Conservation (phyloP, 2,329 filamentous ascomycete species). For the Bisporella sp. region DNA sequence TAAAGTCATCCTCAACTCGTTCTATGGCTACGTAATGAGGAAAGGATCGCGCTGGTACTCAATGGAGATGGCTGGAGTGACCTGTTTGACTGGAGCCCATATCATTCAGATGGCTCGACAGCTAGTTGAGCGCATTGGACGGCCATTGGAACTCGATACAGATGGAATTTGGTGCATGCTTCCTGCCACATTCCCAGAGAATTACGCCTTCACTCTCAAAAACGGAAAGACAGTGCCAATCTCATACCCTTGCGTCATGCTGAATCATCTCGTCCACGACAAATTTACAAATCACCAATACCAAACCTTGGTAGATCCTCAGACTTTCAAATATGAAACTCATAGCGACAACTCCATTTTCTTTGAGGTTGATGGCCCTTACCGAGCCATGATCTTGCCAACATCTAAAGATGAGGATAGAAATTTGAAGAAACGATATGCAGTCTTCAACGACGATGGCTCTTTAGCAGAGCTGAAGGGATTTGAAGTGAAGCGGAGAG, state of each 20-base stretch:
- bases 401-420: constrained; percentile 99
- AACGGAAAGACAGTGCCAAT: constrained; percentile 96
- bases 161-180: constrained; percentile 99
- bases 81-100: constrained; percentile 88
- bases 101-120: constrained; percentile 97
- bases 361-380: constrained; percentile 97
- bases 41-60: constrained; percentile 99
- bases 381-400: constrained; percentile 93
- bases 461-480: constrained; percentile 93
- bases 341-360: constrained; percentile 99
- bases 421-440: constrained; percentile 98
- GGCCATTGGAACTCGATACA: constrained; percentile 90
- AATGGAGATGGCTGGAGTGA: constrained; percentile 98
- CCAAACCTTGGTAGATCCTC: constrained; percentile 75
- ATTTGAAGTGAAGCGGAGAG: constrained; percentile 94
- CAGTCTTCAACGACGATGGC: constrained; percentile 97
- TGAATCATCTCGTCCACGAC: constrained; percentile 93
- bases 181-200: constrained; percentile 91
- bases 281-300: constrained; percentile 98
- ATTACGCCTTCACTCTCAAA: constrained; percentile 89
- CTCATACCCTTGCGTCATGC: constrained; percentile 97
- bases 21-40: constrained; percentile 99
- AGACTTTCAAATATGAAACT: constrained; percentile 85
- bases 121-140: constrained; percentile 85
- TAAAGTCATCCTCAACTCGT: constrained; percentile 98